Conservation (phyloP, 2,329 filamentous ascomycete species). For the Fusarium verticillioides region DNA sequence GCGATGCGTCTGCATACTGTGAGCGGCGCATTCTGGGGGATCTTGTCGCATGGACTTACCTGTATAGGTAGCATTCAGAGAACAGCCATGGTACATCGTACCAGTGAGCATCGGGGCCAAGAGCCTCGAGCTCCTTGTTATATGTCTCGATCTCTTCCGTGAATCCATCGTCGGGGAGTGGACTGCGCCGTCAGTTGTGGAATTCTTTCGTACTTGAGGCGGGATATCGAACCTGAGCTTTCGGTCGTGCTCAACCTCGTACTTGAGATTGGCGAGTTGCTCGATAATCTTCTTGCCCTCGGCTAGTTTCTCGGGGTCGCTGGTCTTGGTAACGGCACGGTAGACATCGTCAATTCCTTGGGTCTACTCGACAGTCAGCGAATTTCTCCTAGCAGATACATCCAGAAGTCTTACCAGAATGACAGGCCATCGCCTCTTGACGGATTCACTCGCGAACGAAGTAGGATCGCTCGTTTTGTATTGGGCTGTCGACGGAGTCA, state of each 20-base stretch:
- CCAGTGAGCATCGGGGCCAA: constrained; percentile 78
- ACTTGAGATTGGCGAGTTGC: constrained; percentile 85
- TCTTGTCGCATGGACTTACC: constrained; percentile 56
- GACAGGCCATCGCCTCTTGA: constrained; percentile 88
- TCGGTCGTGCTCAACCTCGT: constrained; percentile 92
- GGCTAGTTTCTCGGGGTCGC: constrained; percentile 71
- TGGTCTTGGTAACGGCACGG: constrained; percentile 70
- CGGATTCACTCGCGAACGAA: constrained; percentile 89
- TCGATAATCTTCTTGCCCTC: constrained; percentile 91
- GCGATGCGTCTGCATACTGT: constrained; percentile 72
- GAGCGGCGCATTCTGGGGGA: neutral
- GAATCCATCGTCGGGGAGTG: constrained; percentile 79
- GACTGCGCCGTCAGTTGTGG: constrained; percentile 58
- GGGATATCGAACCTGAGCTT: constrained; percentile 71
- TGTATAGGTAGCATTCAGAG: constrained; percentile 93
- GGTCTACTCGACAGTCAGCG: constrained; percentile 65
- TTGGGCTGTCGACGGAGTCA: constrained; percentile 64
- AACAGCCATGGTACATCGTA: constrained; percentile 89
- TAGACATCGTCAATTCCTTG: constrained; percentile 95
- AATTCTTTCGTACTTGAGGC: too few relatives aligned
- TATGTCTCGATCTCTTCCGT: constrained; percentile 84
- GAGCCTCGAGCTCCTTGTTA: constrained; percentile 83
- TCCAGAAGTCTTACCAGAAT: constrained; percentile 75
- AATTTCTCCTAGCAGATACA: neutral
- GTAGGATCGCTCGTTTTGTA: constrained; percentile 83